Evolutionary conservation across 495 filamentous ascomycete genomes (phyloP).

Genomic region (Trichoderma asperelloides): DNA sequence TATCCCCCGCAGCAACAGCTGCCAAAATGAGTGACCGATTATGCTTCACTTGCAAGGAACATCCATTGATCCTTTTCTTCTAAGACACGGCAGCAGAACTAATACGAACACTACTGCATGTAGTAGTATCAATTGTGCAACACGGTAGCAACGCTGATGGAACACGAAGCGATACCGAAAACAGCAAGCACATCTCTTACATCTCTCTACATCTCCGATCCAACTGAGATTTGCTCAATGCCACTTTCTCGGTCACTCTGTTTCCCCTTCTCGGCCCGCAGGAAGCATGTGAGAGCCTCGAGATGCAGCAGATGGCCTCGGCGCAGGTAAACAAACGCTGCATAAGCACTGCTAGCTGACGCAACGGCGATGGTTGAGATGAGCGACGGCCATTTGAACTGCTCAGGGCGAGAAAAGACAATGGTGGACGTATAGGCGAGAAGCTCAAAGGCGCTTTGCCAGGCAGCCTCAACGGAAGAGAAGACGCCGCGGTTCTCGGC

Average conservation of each 20-base stretch:
- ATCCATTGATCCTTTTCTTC: too few species aligned
- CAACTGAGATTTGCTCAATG: not conserved
- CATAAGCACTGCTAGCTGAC: constrained; percentile 42
- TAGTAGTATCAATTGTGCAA: too few species aligned
- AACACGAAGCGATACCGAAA: too few species aligned
- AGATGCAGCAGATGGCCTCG: constrained; percentile 56
- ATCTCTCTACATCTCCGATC: not conserved
- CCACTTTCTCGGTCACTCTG: not conserved
- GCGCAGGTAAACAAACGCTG: constrained; percentile 44
- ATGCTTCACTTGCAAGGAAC: not conserved
- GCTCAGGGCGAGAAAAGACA: constrained; percentile 42
- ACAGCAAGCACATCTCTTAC: too few species aligned
- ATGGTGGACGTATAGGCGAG: constrained; percentile 53
- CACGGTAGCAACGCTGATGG: too few species aligned
- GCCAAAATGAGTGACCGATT: not conserved
- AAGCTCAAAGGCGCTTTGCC: constrained; percentile 61
- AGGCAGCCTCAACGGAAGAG: constrained; percentile 50
- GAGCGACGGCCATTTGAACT: constrained; percentile 53
- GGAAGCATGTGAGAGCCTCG: not conserved
- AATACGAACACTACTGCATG: too few species aligned
- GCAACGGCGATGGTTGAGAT: constrained; percentile 46
- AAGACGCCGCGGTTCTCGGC: constrained; percentile 45
- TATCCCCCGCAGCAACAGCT: not conserved
- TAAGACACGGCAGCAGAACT: not conserved
- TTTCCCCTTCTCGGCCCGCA: not conserved